Percentiles rank a stretch among this genome's conserved stretches.
phyloP scores from a whole-genome alignment of 345 rosid species.

The Citrus sp. region DNA sequence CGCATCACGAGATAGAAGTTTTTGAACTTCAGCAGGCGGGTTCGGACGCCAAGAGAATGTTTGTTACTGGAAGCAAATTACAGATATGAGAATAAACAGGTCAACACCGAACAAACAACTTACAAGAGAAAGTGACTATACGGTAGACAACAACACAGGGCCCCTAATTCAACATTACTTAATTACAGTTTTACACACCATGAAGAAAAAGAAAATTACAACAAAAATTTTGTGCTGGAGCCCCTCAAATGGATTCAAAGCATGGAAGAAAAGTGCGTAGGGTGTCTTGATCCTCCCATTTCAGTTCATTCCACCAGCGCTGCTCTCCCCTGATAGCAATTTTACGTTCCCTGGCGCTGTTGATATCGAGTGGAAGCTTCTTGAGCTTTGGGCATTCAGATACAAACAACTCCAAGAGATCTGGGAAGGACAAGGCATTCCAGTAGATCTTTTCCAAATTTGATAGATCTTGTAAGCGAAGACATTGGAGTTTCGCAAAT shows the following conservation, averaged over 20 bases:
- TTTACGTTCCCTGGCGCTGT: not conserved
- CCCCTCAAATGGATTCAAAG: not conserved
- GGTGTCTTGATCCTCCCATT: constrained; percentile 3
- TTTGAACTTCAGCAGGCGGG: no score
- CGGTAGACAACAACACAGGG: no score
- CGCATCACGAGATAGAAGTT: no score
- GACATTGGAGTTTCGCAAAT: constrained; percentile 6
- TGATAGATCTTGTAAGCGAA: not conserved
- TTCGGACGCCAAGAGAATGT: no score
- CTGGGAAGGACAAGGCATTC: constrained; percentile 1
- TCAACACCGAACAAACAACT: no score
- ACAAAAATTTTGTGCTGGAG: no score
- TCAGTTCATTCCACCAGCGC: not conserved
- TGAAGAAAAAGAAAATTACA: no score
- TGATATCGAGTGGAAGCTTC: constrained; percentile 1
- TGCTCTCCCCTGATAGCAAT: not conserved
- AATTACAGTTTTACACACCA: no score
- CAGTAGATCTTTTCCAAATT: constrained; percentile 8
- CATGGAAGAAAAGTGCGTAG: not conserved
- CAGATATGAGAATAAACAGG: no score
- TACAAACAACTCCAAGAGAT: not conserved
- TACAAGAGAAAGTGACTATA: no score
- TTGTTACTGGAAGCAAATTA: no score
- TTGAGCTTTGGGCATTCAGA: not conserved
- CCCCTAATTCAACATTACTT: no score